Base-by-base conservation (phyloP, 371 early-diverging fungal genomes). In the Mucor mucedo region DNA sequence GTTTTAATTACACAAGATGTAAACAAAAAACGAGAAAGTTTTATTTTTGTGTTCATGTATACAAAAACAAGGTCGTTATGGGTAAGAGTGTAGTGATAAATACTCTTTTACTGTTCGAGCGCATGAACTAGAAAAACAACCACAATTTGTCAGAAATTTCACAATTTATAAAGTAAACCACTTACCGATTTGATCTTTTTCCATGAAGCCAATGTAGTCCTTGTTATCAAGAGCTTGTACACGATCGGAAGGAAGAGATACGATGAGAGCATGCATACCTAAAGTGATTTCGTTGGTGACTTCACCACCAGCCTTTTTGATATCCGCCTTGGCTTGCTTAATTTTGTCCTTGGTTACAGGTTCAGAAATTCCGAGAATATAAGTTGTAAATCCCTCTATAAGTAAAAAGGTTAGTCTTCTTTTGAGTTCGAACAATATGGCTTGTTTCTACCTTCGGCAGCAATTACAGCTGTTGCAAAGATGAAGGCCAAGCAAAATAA, bases 181-280 rank as follows among this genome's bases (percentile, higher is more conserved):
- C 29, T 52, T 64, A 65, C 65, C 58, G 58, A 29, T n/a, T 54
- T 54, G 33, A 35, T 68, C 72, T 45, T 58, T 38, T 21, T 68
- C 69, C n/a, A 72, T 58, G 33, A 65, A 68, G 5, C 68, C 65
- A 54, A 72, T 39, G 40, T 68, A 65, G 13, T 65, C 65, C 28
- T 68, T 65, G 21, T 13, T n/a, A 7, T 61, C 68, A 35, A 72
- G 55, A 8, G 72, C 39, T 30, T 49, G 52, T 11, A 62, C 56
- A 40, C 38, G 33, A 16, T 52, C 58, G 3, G 64, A 48, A 39
- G 72, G 68, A 9, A 72, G 39, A 45, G 72, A 68, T 7, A 68
- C 60, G 29, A 55, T 38, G 5, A 72, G 53, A n/a, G 59, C 68
- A 8, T 60, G 47, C 27, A 67, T 52, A 16, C 68, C 65, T 40